Base-by-base conservation (phyloP, 192 early-diverging fungal genomes). In the Gryganskiella cystojenkinii region DNA sequence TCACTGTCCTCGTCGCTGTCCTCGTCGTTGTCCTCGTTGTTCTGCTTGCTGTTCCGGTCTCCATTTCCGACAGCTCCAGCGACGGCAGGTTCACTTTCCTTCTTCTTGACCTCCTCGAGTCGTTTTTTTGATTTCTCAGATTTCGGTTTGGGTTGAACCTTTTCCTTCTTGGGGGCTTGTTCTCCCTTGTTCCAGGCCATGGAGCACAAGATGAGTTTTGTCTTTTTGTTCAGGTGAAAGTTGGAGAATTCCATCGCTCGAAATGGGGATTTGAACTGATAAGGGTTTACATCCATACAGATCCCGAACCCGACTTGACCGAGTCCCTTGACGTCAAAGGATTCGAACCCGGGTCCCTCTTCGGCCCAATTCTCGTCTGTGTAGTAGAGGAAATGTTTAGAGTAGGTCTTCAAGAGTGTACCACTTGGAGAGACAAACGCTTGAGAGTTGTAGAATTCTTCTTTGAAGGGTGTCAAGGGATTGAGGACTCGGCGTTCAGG, bases 241-340 rank as follows among this genome's bases (percentile, higher is more conserved):
- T 59, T 83, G 1, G 88, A 88, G 73, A 92, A 95, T 67, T 95
- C 93, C 65, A 81, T 93, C 30, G 65, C 87, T 43, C 72, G 72
- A 65, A 92, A 94, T 1, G 80, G 68, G 3, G 90, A 56, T 67
- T 86, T 65, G 76, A 94, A 95, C 43, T 82, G 71, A 55, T 90
- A 91, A 4, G 93, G 93, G 62, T 94, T 95, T 20, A 95, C 30
- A 79, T 95, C 93, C 93, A 95, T 94, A 58, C 93, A 95, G 10
- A 95, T 95, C 4, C 90, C 93, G 49, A 90, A 75, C n/a, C 90
- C 93, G 22, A 93, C 82, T 70, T 86, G 85, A 37, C 91, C 91
- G 3, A 93, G 51, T 28, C 73, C 81, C 22, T 81, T 59, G 0
- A 92, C 67, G 15, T 88, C 64, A 30, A 87, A 67, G 8, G 82